Conservation (phyloP, 305 asterid species). For the Fraxinus ornus region DNA sequence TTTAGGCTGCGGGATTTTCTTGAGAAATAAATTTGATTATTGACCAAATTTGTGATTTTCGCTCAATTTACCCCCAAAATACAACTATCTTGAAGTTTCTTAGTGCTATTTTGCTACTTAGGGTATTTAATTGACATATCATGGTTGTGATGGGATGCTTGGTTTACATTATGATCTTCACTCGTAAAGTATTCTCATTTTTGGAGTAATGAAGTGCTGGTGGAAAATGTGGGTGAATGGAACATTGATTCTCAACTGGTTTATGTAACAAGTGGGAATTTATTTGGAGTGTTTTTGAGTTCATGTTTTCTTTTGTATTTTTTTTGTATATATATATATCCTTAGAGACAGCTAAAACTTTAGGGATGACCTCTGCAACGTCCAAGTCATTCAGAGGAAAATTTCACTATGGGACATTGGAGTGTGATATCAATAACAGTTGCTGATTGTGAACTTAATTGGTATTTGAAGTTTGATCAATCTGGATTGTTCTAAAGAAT, state of each 20-base stretch:
- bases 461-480: background rate
- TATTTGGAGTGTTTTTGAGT: no score
- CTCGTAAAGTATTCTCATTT: background rate
- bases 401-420: background rate
- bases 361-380: background rate
- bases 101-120: background rate
- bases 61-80: background rate
- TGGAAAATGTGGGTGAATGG: background rate
- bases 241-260: background rate
- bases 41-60: background rate
- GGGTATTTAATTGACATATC: background rate
- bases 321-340: background rate
- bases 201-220: background rate
- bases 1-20: background rate
- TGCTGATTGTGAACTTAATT: slow-evolving; percentile 2
- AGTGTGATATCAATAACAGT: background rate
- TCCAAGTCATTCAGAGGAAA: background rate
- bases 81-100: slow-evolving; percentile 5
- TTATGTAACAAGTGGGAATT: background rate
- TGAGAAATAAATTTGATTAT: background rate
- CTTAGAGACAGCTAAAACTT: background rate
- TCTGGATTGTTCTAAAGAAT: background rate
- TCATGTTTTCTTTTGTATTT: no score
- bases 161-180: background rate
- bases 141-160: background rate